Base-by-base conservation (phyloP, 2,329 filamentous ascomycete genomes). In the Colletotrichum limetticola region DNA sequence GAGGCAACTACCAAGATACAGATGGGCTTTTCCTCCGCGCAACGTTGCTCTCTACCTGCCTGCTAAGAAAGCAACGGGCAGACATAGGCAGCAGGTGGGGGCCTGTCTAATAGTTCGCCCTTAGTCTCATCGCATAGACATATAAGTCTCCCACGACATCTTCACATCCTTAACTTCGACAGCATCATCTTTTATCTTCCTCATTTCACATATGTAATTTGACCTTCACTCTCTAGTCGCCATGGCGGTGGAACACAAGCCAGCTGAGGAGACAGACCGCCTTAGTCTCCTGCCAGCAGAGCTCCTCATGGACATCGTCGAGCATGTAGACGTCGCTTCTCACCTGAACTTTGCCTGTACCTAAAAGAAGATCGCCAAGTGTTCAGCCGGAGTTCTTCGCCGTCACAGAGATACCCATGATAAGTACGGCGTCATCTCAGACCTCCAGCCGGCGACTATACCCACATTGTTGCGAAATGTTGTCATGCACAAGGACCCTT, bases 261-360 rank as follows among this genome's bases (percentile, higher is more conserved):
- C 26, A 28, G 26, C 5, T 19, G 16, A 58, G 55, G 55, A 16
- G 14, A 19, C 26, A 32, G 35, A 11, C 8, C n/a, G 5, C 28
- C 30, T 72, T n/a, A 64, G 65, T 24, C 58, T 22, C 2, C 66
- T 72, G 12, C 32, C 70, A 8, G 1, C 26, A 9, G 70, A 69
- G 49, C 46, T 72, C 37, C 22, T 72, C 32, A 30, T 63, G n/a
- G 56, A 55, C 19, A 69, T 72, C 60, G 58, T 66, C 19, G 60
- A 62, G 14, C 28, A 61, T 24, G 42, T 19, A 26, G 55, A 73
- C 14, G 37, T 53, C 9, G 30, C 61, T 12, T 53, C 65, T 4
- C 49, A 37, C n/a, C n/a, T 69, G 6, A 22, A 65, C 49, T 37
- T 62, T 14, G 66, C 70, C 24, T 66, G 42, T 32, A 56, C 66